phyloP scores from a whole-genome alignment of 371 early-diverging fungal genomes.

The Apophysomyces elegans region DNA sequence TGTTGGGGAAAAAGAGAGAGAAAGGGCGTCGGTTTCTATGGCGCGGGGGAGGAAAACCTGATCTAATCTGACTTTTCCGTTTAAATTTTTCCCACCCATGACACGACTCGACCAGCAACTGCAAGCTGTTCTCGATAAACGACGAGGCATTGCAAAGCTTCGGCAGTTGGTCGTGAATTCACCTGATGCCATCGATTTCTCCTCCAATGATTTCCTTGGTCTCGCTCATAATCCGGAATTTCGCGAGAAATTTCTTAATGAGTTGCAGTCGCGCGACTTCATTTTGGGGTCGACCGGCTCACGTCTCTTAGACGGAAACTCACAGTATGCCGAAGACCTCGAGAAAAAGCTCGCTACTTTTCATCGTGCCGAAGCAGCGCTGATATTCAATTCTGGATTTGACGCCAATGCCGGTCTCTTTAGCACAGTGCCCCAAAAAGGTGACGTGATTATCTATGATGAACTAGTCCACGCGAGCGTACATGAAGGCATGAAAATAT shows the following conservation, averaged over 20 bases:
- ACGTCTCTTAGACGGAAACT: conserved; percentile 78
- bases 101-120: conserved; percentile 31
- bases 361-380: conserved; percentile 64
- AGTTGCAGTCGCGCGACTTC: conserved; percentile 37
- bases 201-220: conserved; percentile 85
- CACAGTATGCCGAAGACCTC: conserved; percentile 59
- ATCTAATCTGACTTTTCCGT: no score
- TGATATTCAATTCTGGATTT: conserved; percentile 85
- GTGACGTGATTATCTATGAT: conserved; percentile 73
- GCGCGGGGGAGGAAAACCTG: no score
- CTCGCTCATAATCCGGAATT: conserved; percentile 57
- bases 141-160: conserved; percentile 47
- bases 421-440: conserved; percentile 67
- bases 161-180: conserved; percentile 49
- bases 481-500: conserved; percentile 77
- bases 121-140: conserved; percentile 26
- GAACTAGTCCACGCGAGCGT: conserved; percentile 82
- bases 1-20: not conserved
- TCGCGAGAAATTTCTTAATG: conserved; percentile 47
- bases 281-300: conserved; percentile 81
- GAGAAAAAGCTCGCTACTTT: conserved; percentile 67
- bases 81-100: conserved; percentile 13
- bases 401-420: conserved; percentile 82
- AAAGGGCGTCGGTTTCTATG: no score
- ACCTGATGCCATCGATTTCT: conserved; percentile 63